These are phyloP conservation scores for Penicillium corylophilum DNA, from an alignment of 2,329 filamentous ascomycete species.

Conservation along the genomic window DNA sequence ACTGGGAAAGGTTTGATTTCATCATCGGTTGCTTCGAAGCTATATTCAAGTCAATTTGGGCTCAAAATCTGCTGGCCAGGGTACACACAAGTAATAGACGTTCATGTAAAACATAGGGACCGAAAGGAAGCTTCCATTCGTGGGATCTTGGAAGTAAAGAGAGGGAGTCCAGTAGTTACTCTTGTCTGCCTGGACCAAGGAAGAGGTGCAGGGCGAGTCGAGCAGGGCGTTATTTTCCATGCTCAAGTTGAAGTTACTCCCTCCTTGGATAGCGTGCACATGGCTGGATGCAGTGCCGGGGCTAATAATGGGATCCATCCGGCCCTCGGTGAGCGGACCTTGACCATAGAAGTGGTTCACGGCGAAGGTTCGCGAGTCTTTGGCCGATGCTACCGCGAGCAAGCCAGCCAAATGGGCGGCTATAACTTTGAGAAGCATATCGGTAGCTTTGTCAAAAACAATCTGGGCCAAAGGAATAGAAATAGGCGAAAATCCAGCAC, in stretches of 20 bases:
- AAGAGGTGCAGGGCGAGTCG: slow-evolving; percentile 69
- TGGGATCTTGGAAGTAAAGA: slow-evolving; percentile 63
- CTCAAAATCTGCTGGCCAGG: slow-evolving; percentile 8
- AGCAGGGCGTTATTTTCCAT: slow-evolving; percentile 62
- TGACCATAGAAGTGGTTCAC: slow-evolving; percentile 19
- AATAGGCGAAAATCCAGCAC: background rate
- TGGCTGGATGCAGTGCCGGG: slow-evolving; percentile 61
- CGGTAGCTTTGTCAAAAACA: background rate
- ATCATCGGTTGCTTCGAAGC: slow-evolving; percentile 53
- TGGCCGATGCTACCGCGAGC: slow-evolving; percentile 2
- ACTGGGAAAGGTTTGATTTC: slow-evolving; percentile 67
- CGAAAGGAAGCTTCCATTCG: slow-evolving; percentile 62
- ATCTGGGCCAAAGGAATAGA: background rate
- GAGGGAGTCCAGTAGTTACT: slow-evolving; percentile 76
- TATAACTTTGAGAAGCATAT: slow-evolving; percentile 1
- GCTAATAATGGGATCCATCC: slow-evolving; percentile 64
- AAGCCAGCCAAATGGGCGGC: background rate
- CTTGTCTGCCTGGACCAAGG: slow-evolving; percentile 65
- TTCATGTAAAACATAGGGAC: slow-evolving; percentile 54
- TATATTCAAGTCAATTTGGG: background rate
- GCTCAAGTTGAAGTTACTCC: slow-evolving; percentile 63
- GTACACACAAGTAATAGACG: slow-evolving; percentile 70
- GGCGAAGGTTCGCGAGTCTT: slow-evolving; percentile 16
- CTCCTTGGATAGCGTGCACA: slow-evolving; percentile 70
- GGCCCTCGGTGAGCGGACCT: slow-evolving; percentile 12